Evolutionary conservation across 441 rosid species (phyloP).

Genomic region (Metrosideros polymorpha): DNA sequence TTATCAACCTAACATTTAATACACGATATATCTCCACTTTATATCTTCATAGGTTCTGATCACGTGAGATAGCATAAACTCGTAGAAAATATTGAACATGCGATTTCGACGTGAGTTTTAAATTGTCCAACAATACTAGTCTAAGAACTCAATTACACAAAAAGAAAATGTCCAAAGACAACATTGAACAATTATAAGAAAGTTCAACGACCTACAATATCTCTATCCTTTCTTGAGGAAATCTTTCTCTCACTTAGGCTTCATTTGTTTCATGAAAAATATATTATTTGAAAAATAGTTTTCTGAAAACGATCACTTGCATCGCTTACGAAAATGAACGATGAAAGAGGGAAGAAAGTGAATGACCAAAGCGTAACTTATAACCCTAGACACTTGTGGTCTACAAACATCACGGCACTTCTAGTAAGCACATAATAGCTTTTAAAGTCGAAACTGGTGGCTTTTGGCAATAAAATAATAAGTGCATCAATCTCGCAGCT

Average conservation of each 20-base stretch:
- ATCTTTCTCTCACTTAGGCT: neutral
- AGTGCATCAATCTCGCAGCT: neutral
- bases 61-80: neutral
- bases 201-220: neutral
- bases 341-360: neutral
- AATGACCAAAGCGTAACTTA: neutral
- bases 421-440: neutral
- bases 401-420: neutral
- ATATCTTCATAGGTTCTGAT: neutral
- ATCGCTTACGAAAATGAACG: accelerated
- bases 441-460: neutral
- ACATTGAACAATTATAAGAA: neutral
- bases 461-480: neutral
- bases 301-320: accelerated
- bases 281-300: neutral
- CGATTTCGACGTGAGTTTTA: neutral
- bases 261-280: accelerated
- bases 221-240: neutral
- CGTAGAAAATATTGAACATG: neutral
- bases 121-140: neutral
- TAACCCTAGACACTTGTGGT: neutral
- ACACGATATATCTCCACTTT: neutral
- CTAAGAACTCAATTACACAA: neutral
- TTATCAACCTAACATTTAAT: neutral
- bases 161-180: neutral